Evolutionary conservation across 2,329 filamentous ascomycete genomes (phyloP), one percentile per base, ranked within the genome.

Genomic region (Phialophora tarda): DNA sequence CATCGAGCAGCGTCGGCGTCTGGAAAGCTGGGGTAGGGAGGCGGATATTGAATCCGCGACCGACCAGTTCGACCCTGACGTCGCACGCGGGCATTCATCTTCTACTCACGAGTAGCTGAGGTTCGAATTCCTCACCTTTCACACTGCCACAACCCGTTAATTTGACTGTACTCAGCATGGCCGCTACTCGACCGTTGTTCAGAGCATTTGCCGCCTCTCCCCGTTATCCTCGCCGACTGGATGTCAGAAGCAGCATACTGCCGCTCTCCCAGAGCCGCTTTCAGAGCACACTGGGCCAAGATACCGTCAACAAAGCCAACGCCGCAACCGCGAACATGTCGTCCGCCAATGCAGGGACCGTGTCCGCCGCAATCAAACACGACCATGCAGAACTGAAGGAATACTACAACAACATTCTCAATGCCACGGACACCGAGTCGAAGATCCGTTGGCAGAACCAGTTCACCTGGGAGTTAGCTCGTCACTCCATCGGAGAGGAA

Each of bases 401-500:
- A 2, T 80, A 78, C 69, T 83, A 83, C 72, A 74, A 80, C 21
- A 77, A 78, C 17, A 77, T 84, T 41, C 68, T 81, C 64, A 76
- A 78, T 48, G 75, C 79, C 4, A 72, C 71, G 17, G 78, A 83
- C 59, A 70, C 72, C 34, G 82, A 83, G 34, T 76, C 80, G 28
- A 77, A 80, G 62, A 76, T 75, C 5, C 77, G 80, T 12, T 84
- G 77, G 65, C 79, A 82, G 63, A 85, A 85, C 62, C 79, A 83
- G 65, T 83, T 85, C 67, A 81, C 79, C 14, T 85, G 83, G 83
- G 82, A 84, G 65, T 76, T 85, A 0, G 81, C 83, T 28, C 81
- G 83, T 10, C 83, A 85, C 71, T 78, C 81, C 0, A 77, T 85
- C 59, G 82, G 79, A 8, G 82, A 85, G 66, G 84, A 85, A 69